Base-by-base conservation (phyloP, 495 filamentous ascomycete species). In the Entonaema liquescens region DNA sequence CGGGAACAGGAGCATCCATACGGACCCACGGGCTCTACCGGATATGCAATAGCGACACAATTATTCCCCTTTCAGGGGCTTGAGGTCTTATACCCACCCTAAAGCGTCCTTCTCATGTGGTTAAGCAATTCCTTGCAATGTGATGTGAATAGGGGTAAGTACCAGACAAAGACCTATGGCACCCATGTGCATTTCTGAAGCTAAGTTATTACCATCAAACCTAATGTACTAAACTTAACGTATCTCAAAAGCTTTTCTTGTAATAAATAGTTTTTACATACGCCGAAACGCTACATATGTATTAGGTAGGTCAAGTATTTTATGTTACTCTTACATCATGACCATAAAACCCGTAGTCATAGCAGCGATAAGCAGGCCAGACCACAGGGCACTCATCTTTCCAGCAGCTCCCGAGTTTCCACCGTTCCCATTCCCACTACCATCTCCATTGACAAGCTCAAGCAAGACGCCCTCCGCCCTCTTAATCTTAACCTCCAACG, bases 401-500 rank as follows among this genome's bases (percentile, higher is more conserved):
- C 12, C 38, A 55, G 21, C 25, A 8, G 61, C 50, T 2, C 25
- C 62, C 8, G 62, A 64, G 7, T n/a, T 54, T 2, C 31, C 49
- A 8, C 2, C 42, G n/a, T 11, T 23, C 15, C 60, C 52, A 35
- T 9, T 19, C 25, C 19, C 12, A 36, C 7, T 12, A 5, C 28
- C 47, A 38, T 2, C 11, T 9, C 2, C 35, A 19, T 23, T 52
- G 9, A 3, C 40, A 35, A 68, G 25, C 65, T 75, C 75, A 38
- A 77, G 60, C 64, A 77, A 56, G 38, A 77, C 72, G 5, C 52
- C 75, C 67, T 75, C 73, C 1, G 75, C 75, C 40, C 70, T 68
- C 52, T 0, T 64, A 0, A 77, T 9, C 47, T 33, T 36, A 38
- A 77, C 25, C 15, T 21, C 62, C 49, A 77, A 1, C 12, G 50